Base-by-base conservation (phyloP, 768 basidiomycete genomes). In the Sarcodon aspratus region DNA sequence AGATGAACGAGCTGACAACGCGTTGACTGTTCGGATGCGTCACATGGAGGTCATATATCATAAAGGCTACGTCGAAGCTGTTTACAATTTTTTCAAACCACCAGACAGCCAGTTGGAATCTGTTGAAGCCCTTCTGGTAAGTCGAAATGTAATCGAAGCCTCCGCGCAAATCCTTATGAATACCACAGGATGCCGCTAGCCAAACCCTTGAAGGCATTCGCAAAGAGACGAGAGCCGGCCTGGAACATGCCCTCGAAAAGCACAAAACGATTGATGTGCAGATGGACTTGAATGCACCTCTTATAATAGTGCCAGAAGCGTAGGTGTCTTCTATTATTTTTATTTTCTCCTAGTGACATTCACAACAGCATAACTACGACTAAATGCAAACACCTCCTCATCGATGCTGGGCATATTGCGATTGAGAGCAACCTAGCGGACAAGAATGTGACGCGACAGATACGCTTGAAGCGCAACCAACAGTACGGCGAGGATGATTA, bases 31-130 rank as follows among this genome's bases (percentile, higher is more conserved):
- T 44, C 82, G 81, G 49, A 86, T 97, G 87, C 79, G 89, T 9
- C 86, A 95, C 57, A 86, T 95, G 82, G 95, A 98, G 65, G 85
- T 99, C 54, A 87, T 99, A 37, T 99, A 99, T 61, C 92, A 97
- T 61, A 79, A 72, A 59, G 91, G 89, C 21, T 97, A 95, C 61
- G 75, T 98, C 31, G 96, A 98, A 68, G 88, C 87, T 3, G 78
- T 98, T 17, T 84, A 85, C 57, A 77, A 73, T 53, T 99, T 98
- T 68, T 84, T 99, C 68, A 88, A 83, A 60, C 95, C 93, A 2
- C 95, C 96, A 2, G 82, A 82, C 38, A 95, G 86, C 63, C 94
- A 98, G 61, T 65, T 99, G 48, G 93, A 98, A 64, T 95, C 93
- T 1, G 90, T 99, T 45, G 86, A 88, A 63, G 96, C 94, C 0